These are phyloP conservation scores for Fusarium brachygibbosum DNA, from an alignment of 2,329 filamentous ascomycete genomes.

Conservation along the genomic window DNA sequence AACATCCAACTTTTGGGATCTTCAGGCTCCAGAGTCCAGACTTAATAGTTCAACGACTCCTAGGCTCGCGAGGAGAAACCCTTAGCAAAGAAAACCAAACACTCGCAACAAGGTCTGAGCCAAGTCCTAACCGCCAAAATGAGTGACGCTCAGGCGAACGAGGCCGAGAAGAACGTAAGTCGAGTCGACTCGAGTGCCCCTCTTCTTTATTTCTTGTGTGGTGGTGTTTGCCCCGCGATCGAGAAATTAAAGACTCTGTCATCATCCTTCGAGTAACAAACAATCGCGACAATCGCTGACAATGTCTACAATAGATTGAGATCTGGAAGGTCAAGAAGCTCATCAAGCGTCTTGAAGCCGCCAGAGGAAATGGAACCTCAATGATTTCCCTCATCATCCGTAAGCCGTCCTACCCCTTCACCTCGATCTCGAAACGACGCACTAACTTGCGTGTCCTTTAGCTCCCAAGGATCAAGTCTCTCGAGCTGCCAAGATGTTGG, in stretches of 20 bases:
- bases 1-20: slow-evolving; percentile 51
- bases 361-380: slow-evolving; percentile 97
- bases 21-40: slow-evolving; percentile 43
- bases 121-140: slow-evolving; percentile 69
- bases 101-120: slow-evolving; percentile 41
- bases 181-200: slow-evolving; percentile 35
- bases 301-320: slow-evolving; percentile 67
- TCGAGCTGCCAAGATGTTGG: slow-evolving; percentile 98
- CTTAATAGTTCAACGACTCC: slow-evolving; percentile 41
- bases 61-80: slow-evolving; percentile 43
- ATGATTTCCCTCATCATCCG: slow-evolving; percentile 99
- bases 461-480: slow-evolving; percentile 99
- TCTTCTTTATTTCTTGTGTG: slow-evolving; percentile 29
- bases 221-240: slow-evolving; percentile 52
- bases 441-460: slow-evolving; percentile 56
- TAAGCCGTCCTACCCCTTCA: slow-evolving; percentile 61
- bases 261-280: slow-evolving; percentile 12
- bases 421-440: slow-evolving; percentile 36
- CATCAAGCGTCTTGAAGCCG: slow-evolving; percentile 97
- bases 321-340: slow-evolving; percentile 99
- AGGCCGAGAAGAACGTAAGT: slow-evolving; percentile 95
- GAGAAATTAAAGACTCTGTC: slow-evolving; percentile 23
- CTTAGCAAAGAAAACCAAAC: slow-evolving; percentile 28
- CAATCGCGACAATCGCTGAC: slow-evolving; percentile 37
- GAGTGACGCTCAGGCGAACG: slow-evolving; percentile 88